Base-by-base conservation (phyloP, 2,329 filamentous ascomycete genomes). In the Oidium heveae region DNA sequence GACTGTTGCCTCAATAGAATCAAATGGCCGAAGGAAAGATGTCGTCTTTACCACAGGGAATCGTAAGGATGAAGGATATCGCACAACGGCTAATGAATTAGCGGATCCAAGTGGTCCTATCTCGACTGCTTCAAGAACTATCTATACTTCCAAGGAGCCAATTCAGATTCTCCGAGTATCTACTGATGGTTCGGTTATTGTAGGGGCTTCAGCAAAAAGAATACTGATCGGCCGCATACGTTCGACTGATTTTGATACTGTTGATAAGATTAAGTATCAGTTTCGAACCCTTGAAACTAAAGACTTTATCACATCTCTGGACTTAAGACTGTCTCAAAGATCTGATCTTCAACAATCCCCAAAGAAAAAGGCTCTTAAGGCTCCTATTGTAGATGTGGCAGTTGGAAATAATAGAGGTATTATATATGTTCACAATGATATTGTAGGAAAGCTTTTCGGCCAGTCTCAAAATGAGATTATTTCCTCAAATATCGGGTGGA, bases 341-440 rank as follows among this genome's bases (percentile, higher is more conserved):
- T 55, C 50, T 6, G 28, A 43, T 15, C 53, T 46, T 9, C 56
- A 59, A 54, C 52, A 59, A 10, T 61, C 57, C 12, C 66, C 65
- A 44, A 65, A 64, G 57, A 58, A 57, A 56, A 56, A 64, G 61
- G 39, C 64, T 57, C 60, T 61, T 60, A 57, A 62, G 16, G 54
- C 60, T 20, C 62, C 70, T 3, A 67, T 75, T 10, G 66, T 91
- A n/a, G 82, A 94, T 62, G 66, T 98, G 28, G 81, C 80, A 4
- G 69, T 94, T 54, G 91, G 91, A 54, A 80, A 85, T 58, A 75
- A 77, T 5, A 76, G 79, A 53, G 91, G 91, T 59, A 75, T 77
- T 24, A 83, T 96, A 46, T 77, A 85, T 62, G 68, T 88, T n/a
- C 94, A 94, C 66, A 77, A 82, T 57, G 83, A 94, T 66, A 69